phyloP scores from a whole-genome alignment of 2,329 filamentous ascomycete genomes.

The Cladosporium cucumerinum region DNA sequence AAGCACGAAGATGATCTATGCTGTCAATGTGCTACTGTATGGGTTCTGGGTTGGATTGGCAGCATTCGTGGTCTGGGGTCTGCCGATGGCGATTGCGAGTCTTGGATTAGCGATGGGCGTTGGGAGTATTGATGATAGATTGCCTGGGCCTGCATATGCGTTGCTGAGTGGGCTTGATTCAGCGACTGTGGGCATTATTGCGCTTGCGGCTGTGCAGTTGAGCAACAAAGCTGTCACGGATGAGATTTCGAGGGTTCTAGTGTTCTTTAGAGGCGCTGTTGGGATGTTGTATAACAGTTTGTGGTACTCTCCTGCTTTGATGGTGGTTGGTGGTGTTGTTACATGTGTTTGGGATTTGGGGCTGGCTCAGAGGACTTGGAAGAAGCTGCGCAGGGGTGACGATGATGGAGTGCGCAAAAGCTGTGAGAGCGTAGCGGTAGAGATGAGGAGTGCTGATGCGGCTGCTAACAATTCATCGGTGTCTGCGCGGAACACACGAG shows the following conservation, averaged over 20 bases:
- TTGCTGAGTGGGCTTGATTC: constrained; percentile 69
- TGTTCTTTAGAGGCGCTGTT: constrained; percentile 61
- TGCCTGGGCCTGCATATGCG: constrained; percentile 64
- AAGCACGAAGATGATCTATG: constrained; percentile 71
- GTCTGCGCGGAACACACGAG: not conserved
- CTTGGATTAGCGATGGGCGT: constrained; percentile 65
- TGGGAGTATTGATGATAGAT: constrained; percentile 54
- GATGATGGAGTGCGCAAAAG: not conserved
- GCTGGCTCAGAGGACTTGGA: constrained; percentile 4
- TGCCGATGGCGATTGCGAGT: constrained; percentile 70
- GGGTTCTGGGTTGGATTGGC: constrained; percentile 58
- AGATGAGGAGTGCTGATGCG: not conserved
- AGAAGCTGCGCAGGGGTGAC: not conserved
- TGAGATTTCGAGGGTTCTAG: constrained; percentile 57
- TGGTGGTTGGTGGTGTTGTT: constrained; percentile 53
- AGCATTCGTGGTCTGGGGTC: constrained; percentile 62
- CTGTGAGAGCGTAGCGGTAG: not conserved
- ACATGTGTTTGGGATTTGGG: constrained; percentile 55
- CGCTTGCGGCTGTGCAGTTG: constrained; percentile 63
- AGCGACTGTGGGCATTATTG: constrained; percentile 68
- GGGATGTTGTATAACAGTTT: constrained; percentile 68
- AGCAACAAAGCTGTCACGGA: constrained; percentile 65
- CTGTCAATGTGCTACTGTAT: constrained; percentile 61
- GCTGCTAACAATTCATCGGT: not conserved
- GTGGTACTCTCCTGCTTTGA: constrained; percentile 71